A percentile compares a stretch with the other conserved stretches of the same genome.
phyloP scores from a whole-genome alignment of 495 filamentous ascomycete genomes.

The Pyrenula massariospora region DNA sequence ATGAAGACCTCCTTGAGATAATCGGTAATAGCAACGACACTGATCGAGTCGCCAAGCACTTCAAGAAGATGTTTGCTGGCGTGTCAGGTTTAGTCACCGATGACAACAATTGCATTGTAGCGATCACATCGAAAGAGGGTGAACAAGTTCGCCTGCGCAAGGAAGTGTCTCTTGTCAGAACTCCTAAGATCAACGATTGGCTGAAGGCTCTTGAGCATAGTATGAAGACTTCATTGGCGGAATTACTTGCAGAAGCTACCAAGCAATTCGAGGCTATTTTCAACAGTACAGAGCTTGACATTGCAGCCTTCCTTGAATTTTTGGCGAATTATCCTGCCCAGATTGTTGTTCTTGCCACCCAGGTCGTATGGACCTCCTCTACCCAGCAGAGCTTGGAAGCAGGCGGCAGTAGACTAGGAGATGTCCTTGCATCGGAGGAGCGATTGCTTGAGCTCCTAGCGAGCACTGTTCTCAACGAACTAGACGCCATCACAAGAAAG shows the following conservation, averaged over 20 bases:
- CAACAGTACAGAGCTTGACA: conserved; percentile 50
- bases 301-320: conserved; percentile 57
- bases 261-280: conserved; percentile 62
- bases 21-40: conserved; percentile 99
- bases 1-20: conserved; percentile 98
- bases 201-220: conserved; percentile 77
- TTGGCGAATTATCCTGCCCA: conserved; percentile 78
- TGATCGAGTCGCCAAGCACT: conserved; percentile 87
- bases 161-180: conserved; percentile 83
- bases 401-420: conserved; percentile 53
- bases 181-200: conserved; percentile 97
- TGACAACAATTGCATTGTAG: conserved; percentile 76
- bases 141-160: conserved; percentile 80
- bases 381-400: conserved; percentile 64
- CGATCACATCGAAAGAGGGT: conserved; percentile 91
- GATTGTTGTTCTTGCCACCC: conserved; percentile 90
- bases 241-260: conserved; percentile 76
- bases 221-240: conserved; percentile 90
- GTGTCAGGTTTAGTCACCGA: conserved; percentile 83
- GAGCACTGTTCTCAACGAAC: conserved; percentile 76
- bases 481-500: conserved; percentile 77
- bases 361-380: conserved; percentile 81
- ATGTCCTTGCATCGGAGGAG: conserved; percentile 63
- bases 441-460: conserved; percentile 74
- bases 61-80: conserved; percentile 99